Base-by-base conservation (phyloP, 129 eudicot genomes). In the Escallonia herrerae region DNA sequence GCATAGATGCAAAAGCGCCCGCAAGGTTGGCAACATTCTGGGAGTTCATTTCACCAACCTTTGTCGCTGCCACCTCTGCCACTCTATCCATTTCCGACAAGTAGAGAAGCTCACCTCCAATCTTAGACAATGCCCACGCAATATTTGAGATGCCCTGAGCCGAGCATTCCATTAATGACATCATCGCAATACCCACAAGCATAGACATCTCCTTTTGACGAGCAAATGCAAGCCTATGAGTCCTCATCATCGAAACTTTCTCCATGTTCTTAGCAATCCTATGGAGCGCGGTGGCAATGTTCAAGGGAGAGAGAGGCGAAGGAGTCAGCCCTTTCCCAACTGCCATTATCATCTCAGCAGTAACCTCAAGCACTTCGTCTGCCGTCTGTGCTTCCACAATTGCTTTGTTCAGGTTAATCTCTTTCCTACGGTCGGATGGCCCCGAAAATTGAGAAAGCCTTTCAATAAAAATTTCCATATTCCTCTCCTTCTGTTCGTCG, bases 151-250 rank as follows among this genome's bases (percentile, higher is more conserved):
- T 67, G 40, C 98, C 98, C 78, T 91, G 98, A 41, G 84, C 81
- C 4, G 96, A 91, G 75, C 98, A 91, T 70, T 91, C 91, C 2
- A 90, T 95, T 70, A 91, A 79, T 4, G 85, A 81, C 66, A 83
- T 74, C 98, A 91, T 91, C n/a, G 98, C 89, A 71, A 89, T 85
- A 53, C 91, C 95, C 44, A 91, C 96, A 79, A 91, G 95, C 98
- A 91, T 85, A 63, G 81, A 81, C 96, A 91, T 91, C 70, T 91
- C 95, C 49, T 83, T 81, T 56, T 80, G 91, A 50, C 98, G 79
- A 3, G 96, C 87, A 73, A 91, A 91, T 1, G 89, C 91, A 63
- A 91, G 73, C 70, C 98, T 67, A 13, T 79, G 86, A 42, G 79
- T 84, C 64, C 66, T 83, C 55, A 58, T 67, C 98, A 91, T 88